A percentile compares a stretch with the other conserved stretches of the same genome.
Evolutionary conservation across 768 basidiomycete genomes (phyloP).

Genomic region (Lactarius indigo): DNA sequence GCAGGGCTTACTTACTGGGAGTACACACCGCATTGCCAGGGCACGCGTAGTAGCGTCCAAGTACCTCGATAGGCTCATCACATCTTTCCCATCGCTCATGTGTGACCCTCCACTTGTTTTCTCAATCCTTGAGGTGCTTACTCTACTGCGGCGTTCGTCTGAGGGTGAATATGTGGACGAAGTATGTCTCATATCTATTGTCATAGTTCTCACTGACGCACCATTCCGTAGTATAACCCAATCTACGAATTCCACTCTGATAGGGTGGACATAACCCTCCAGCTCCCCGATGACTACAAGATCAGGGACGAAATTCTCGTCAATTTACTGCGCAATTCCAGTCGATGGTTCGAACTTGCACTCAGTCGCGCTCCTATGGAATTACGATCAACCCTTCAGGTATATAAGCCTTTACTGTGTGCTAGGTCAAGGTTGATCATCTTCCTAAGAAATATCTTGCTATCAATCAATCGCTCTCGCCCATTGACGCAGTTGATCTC

Average conservation of each 20-base stretch:
- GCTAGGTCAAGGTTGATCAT: neutral
- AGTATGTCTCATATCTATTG: constrained; percentile 41
- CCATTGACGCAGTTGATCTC: constrained; percentile 79
- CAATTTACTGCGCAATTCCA: constrained; percentile 69
- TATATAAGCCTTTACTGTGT: constrained; percentile 30
- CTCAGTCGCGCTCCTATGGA: constrained; percentile 88
- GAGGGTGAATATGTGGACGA: constrained; percentile 92
- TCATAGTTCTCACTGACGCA: neutral
- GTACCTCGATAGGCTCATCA: constrained; percentile 81
- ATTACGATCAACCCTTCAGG: constrained; percentile 89
- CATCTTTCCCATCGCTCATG: constrained; percentile 91
- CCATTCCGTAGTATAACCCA: constrained; percentile 73
- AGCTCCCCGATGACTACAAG: constrained; percentile 82
- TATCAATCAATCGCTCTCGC: constrained; percentile 61
- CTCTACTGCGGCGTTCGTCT: constrained; percentile 79
- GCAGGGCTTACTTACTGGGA: constrained; percentile 65
- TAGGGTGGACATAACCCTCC: constrained; percentile 65
- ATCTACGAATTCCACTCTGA: constrained; percentile 79
- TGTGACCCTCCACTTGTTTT: constrained; percentile 87
- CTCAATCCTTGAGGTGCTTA: constrained; percentile 87
- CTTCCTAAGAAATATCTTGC: constrained; percentile 77
- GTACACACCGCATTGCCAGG: constrained; percentile 79
- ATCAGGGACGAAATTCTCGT: constrained; percentile 81
- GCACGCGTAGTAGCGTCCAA: constrained; percentile 78
- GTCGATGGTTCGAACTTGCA: constrained; percentile 82